A percentile compares a stretch with the other conserved stretches of the same genome.
Conservation (phyloP, 176 grass and related monocot species). For the Aegilops umbellulata region DNA sequence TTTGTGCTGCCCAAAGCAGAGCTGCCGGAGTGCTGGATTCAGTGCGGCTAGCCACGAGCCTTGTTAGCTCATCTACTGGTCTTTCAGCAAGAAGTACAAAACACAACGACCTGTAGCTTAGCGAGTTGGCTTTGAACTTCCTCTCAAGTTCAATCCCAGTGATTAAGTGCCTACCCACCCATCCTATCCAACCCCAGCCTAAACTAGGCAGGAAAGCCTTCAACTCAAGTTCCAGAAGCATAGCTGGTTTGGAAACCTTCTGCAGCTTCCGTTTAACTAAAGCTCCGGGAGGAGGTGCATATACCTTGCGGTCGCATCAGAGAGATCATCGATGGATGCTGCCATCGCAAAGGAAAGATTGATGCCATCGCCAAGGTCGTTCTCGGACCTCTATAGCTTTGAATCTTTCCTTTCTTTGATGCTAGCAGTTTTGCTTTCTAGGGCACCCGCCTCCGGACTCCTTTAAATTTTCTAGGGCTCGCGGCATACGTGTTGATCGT, state of each 20-base stretch:
- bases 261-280: background rate
- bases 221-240: background rate
- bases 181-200: background rate
- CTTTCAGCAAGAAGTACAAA: no score
- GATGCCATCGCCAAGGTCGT: no score
- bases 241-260: background rate
- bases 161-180: slow-evolving; percentile 14
- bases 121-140: no score
- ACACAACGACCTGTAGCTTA: no score
- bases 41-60: background rate
- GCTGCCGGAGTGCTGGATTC: background rate
- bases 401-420: slow-evolving; percentile 16
- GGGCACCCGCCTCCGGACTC: background rate
- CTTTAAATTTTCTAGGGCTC: background rate
- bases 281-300: background rate
- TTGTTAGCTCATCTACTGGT: background rate
- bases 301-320: background rate
- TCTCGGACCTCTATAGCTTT: background rate
- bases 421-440: slow-evolving; percentile 17
- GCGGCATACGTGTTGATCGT: slow-evolving; percentile 18
- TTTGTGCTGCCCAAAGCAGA: slow-evolving; percentile 2
- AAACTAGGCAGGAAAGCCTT: background rate
- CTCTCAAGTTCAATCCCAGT: background rate
- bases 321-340: background rate
- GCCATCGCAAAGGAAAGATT: background rate